Evolutionary conservation across 306 rosid genomes (phyloP).

Genomic region (Neltuma alba): DNA sequence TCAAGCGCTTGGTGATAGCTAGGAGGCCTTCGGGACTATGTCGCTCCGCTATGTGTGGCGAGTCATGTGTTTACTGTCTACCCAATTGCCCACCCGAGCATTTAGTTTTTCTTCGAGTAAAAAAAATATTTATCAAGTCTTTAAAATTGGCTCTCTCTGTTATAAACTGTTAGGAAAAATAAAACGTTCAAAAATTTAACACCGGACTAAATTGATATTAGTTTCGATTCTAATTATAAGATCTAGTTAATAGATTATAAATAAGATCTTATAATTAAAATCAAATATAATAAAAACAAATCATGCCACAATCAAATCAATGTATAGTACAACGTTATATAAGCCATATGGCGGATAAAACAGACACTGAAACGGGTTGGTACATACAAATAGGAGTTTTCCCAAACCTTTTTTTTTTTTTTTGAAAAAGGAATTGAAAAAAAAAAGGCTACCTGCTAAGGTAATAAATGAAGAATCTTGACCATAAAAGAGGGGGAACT

Average conservation of each 20-base stretch:
- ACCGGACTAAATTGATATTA: too few relatives aligned
- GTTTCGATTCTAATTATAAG: too few relatives aligned
- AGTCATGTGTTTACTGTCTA: neutral
- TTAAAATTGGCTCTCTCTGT: neutral
- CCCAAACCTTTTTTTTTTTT: too few relatives aligned
- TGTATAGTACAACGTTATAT: conserved; percentile 16
- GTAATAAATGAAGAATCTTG: conserved; percentile 42
- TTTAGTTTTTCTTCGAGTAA: neutral
- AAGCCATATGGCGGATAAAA: conserved; percentile 10
- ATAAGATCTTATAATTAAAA: too few relatives aligned
- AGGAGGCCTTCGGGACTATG: neutral
- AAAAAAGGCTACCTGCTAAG: neutral
- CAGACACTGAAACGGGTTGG: conserved; percentile 33
- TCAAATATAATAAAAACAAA: neutral
- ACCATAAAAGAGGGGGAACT: conserved; percentile 31
- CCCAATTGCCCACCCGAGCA: too few relatives aligned
- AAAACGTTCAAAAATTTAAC: too few relatives aligned
- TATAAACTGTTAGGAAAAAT: neutral
- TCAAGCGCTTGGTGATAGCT: neutral
- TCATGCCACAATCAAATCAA: neutral
- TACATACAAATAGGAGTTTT: neutral
- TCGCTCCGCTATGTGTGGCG: neutral
- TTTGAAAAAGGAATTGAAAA: neutral
- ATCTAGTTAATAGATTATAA: too few relatives aligned
- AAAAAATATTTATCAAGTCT: neutral